Evolutionary conservation across 2,329 filamentous ascomycete genomes (phyloP).

Genomic region (Ceratocystis harringtonii): DNA sequence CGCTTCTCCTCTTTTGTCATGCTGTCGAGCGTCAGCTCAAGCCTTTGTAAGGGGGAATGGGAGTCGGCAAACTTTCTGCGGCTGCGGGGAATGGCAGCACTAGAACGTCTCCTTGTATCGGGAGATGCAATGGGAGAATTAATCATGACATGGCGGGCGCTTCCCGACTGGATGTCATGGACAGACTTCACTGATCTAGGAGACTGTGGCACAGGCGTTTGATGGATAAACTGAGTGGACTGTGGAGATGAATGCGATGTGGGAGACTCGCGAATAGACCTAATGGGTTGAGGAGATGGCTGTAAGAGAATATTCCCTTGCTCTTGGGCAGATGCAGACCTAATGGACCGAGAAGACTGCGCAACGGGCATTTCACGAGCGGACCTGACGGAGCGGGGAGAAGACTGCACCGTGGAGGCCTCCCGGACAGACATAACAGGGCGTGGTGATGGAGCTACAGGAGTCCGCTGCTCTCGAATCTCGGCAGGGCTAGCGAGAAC

Average conservation of each 20-base stretch:
- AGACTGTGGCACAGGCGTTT: neutral
- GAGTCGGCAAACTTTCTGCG: slow-evolving; percentile 50
- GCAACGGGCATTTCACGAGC: neutral
- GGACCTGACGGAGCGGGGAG: neutral
- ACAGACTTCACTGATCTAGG: slow-evolving; percentile 3
- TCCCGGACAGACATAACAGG: neutral
- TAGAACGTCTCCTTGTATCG: slow-evolving; percentile 10
- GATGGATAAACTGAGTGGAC: neutral
- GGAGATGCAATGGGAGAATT: slow-evolving; percentile 10
- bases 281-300: neutral
- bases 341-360: neutral
- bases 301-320: neutral
- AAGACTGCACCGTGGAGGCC: neutral
- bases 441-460: neutral
- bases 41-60: slow-evolving; percentile 79
- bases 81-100: slow-evolving; percentile 14
- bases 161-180: slow-evolving; percentile 7
- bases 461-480: slow-evolving; percentile 2
- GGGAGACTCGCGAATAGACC: neutral
- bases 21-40: slow-evolving; percentile 78
- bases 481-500: slow-evolving; percentile 12
- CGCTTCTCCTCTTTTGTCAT: slow-evolving; percentile 95
- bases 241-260: neutral
- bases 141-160: slow-evolving; percentile 10
- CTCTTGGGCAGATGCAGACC: neutral